Evolutionary conservation across 1,284 basidiomycete genomes (phyloP).

Genomic region (Ceratobasidium papillatum): DNA sequence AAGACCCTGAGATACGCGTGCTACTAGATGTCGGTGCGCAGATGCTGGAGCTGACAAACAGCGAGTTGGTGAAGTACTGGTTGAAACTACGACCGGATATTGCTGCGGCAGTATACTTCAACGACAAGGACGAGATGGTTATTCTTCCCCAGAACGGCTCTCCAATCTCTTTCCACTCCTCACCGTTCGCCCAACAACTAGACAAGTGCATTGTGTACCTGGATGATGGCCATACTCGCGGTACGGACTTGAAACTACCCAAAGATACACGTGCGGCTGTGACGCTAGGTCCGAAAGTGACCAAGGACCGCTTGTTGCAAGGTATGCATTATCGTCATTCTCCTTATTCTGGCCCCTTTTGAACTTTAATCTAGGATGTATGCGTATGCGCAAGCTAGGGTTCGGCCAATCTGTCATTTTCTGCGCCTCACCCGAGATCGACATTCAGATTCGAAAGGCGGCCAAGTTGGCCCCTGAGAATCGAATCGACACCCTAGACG

Average conservation of each 20-base stretch:
- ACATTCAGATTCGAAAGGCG: slow-evolving; percentile 53
- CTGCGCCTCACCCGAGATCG: slow-evolving; percentile 60
- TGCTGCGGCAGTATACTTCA: slow-evolving; percentile 57
- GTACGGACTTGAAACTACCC: slow-evolving; percentile 15
- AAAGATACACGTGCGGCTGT: slow-evolving; percentile 48
- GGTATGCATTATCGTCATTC: slow-evolving; percentile 54
- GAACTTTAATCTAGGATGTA: slow-evolving; percentile 53
- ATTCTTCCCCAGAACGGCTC: slow-evolving; percentile 4
- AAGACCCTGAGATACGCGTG: slow-evolving; percentile 55
- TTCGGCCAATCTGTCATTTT: slow-evolving; percentile 61
- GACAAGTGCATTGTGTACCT: slow-evolving; percentile 33
- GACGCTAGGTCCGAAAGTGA: slow-evolving; percentile 63
- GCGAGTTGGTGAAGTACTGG: slow-evolving; percentile 56
- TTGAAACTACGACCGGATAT: slow-evolving; percentile 47
- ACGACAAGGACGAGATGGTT: slow-evolving; percentile 46
- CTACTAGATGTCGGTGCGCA: slow-evolving; percentile 66
- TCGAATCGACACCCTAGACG: not conserved
- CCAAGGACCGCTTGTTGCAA: slow-evolving; percentile 64
- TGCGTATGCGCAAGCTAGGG: slow-evolving; percentile 63
- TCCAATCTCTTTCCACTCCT: not conserved
- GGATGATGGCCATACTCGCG: slow-evolving; percentile 26
- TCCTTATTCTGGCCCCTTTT: not conserved
- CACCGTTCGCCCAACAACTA: slow-evolving; percentile 12
- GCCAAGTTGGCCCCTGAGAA: not conserved
- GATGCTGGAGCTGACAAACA: slow-evolving; percentile 62